These are phyloP conservation scores for Oleoguttula mirabilis DNA, from an alignment of 495 filamentous ascomycete species.

Conservation along the genomic window DNA sequence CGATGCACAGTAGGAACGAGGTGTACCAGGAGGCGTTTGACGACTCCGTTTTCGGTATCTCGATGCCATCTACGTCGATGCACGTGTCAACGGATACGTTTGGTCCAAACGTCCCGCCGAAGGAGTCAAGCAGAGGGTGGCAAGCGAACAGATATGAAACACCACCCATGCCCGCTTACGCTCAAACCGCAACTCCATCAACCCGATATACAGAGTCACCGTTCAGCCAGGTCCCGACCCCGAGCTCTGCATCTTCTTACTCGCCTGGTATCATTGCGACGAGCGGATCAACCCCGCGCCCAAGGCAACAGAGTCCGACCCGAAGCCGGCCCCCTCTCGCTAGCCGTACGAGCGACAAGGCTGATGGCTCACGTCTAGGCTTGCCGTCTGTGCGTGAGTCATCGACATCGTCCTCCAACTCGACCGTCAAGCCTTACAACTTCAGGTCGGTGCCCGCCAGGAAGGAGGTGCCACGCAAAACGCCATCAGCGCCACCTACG, in stretches of 20 bases:
- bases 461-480: slow-evolving; percentile 10
- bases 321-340: slow-evolving; percentile 15
- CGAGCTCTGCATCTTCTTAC: slow-evolving; percentile 92
- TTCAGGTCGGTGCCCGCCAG: neutral
- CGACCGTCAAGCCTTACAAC: slow-evolving; percentile 24
- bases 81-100: neutral
- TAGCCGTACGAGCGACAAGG: slow-evolving; percentile 37
- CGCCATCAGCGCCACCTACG: neutral
- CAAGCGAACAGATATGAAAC: slow-evolving; percentile 2
- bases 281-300: slow-evolving; percentile 41
- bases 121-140: neutral
- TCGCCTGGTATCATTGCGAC: slow-evolving; percentile 64
- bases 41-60: slow-evolving; percentile 28
- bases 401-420: slow-evolving; percentile 30
- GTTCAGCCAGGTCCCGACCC: slow-evolving; percentile 85
- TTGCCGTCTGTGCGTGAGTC: slow-evolving; percentile 54
- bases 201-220: slow-evolving; percentile 89
- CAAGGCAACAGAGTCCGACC: slow-evolving; percentile 7
- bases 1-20: slow-evolving; percentile 15
- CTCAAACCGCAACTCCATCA: slow-evolving; percentile 55
- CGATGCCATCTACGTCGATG: slow-evolving; percentile 24
- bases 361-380: slow-evolving; percentile 31
- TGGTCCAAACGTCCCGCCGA: no score
- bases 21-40: slow-evolving; percentile 20
- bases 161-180: slow-evolving; percentile 21